These are phyloP conservation scores for Suillus clintonianus DNA, from an alignment of 768 basidiomycete genomes.

Conservation along the genomic window DNA sequence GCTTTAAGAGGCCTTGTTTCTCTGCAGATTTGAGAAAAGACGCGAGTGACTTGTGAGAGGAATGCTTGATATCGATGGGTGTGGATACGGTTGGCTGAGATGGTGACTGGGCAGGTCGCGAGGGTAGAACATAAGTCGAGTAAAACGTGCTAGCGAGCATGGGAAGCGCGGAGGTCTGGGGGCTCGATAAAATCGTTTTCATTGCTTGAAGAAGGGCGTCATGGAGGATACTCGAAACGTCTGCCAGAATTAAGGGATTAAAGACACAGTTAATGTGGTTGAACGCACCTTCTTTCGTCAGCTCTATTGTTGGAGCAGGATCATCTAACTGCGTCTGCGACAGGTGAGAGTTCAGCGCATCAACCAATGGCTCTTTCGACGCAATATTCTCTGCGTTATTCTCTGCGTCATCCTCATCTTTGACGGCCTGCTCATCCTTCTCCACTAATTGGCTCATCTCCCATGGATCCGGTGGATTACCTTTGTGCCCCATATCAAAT, in stretches of 20 bases:
- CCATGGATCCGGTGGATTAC: slow-evolving; percentile 15
- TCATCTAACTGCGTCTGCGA: slow-evolving; percentile 35
- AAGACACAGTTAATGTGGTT: background rate
- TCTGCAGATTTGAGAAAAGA: slow-evolving; percentile 79
- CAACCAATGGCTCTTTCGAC: background rate
- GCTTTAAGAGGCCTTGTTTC: slow-evolving; percentile 69
- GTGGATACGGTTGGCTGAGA: slow-evolving; percentile 35
- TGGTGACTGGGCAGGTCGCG: slow-evolving; percentile 58
- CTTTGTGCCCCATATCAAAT: background rate
- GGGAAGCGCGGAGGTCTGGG: slow-evolving; percentile 63
- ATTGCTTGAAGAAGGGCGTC: slow-evolving; percentile 69
- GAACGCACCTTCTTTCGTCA: background rate
- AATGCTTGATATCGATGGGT: slow-evolving; percentile 73
- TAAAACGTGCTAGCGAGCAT: slow-evolving; percentile 78
- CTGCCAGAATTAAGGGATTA: background rate
- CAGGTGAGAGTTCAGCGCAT: background rate
- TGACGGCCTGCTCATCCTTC: slow-evolving; percentile 15
- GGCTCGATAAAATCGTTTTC: slow-evolving; percentile 44
- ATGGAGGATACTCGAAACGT: slow-evolving; percentile 49
- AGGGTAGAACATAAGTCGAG: slow-evolving; percentile 74
- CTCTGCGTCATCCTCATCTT: background rate
- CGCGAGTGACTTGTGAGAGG: slow-evolving; percentile 77
- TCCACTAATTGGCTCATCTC: slow-evolving; percentile 24
- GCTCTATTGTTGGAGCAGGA: background rate
- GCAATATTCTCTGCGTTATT: background rate